Percentiles rank a stretch among this genome's conserved stretches.
These are phyloP conservation scores for Aspergillus phoenicis DNA, from an alignment of 2,329 filamentous ascomycete genomes.

Conservation along the genomic window DNA sequence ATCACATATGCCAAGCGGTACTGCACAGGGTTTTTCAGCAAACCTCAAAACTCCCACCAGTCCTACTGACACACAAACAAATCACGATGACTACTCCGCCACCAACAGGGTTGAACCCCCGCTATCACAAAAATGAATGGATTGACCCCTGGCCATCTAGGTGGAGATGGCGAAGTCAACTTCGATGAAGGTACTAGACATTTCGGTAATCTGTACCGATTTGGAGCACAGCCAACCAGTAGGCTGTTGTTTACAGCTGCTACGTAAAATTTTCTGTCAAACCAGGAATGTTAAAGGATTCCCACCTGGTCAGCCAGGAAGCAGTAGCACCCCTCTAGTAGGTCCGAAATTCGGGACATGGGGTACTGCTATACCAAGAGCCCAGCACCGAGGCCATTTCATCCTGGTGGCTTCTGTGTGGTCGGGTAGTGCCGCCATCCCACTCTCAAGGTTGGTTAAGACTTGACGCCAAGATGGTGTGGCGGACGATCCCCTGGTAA, in stretches of 20 bases:
- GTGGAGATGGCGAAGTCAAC: background rate
- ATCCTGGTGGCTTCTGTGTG: background rate
- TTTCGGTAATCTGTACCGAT: background rate
- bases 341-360: background rate
- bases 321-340: background rate
- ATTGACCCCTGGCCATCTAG: background rate
- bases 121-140: background rate
- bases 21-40: too few relatives aligned
- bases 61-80: background rate
- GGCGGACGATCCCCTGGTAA: slow-evolving; percentile 7
- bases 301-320: too few relatives aligned
- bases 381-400: background rate
- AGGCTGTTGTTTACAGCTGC: background rate
- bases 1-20: background rate
- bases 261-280: background rate
- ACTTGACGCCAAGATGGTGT: slow-evolving; percentile 7
- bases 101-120: background rate
- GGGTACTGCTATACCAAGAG: background rate
- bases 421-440: slow-evolving; percentile 7
- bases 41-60: background rate
- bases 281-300: background rate
- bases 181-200: background rate
- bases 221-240: background rate
- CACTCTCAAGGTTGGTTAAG: background rate
- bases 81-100: background rate